Percentiles rank a stretch among this genome's conserved stretches.
phyloP scores from a whole-genome alignment of 805 yeast genomes.

The Clavispora carvajalis region DNA sequence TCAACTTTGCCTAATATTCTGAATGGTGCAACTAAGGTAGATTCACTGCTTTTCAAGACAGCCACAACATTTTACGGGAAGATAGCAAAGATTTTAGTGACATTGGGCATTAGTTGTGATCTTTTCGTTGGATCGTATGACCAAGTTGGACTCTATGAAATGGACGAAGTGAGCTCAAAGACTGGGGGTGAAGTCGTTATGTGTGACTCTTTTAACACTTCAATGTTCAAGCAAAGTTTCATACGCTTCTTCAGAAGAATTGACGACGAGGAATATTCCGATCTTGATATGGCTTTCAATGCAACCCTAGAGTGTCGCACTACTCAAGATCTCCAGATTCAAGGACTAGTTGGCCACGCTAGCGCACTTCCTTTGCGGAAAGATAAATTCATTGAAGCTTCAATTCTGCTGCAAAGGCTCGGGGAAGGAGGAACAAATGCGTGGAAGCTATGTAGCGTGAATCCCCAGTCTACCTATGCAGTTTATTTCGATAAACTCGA shows the following conservation, averaged over 20 bases:
- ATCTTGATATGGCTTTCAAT: slow-evolving; percentile 50
- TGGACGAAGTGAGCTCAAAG: slow-evolving; percentile 51
- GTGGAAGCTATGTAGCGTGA: slow-evolving; percentile 54
- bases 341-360: slow-evolving; percentile 63
- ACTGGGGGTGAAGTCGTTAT: slow-evolving; percentile 63
- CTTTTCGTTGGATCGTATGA: slow-evolving; percentile 64
- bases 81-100: slow-evolving; percentile 43
- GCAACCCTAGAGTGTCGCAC: slow-evolving; percentile 55
- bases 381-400: slow-evolving; percentile 19
- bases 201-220: slow-evolving; percentile 61
- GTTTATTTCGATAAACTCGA: slow-evolving; percentile 50
- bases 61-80: slow-evolving; percentile 45
- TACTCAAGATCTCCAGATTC: slow-evolving; percentile 45
- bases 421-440: slow-evolving; percentile 53
- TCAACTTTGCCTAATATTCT: slow-evolving; percentile 29
- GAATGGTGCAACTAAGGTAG: slow-evolving; percentile 23
- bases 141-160: slow-evolving; percentile 63
- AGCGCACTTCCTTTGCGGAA: slow-evolving; percentile 35
- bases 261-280: slow-evolving; percentile 18
- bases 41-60: slow-evolving; percentile 24
- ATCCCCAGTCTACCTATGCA: slow-evolving; percentile 56
- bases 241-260: slow-evolving; percentile 42
- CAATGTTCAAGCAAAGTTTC: slow-evolving; percentile 64
- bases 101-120: slow-evolving; percentile 51
- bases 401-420: slow-evolving; percentile 28